Evolutionary conservation across 768 basidiomycete genomes (phyloP), one percentile per base, ranked within the genome.

Genomic region (Kwoniella newhampshirensis): DNA sequence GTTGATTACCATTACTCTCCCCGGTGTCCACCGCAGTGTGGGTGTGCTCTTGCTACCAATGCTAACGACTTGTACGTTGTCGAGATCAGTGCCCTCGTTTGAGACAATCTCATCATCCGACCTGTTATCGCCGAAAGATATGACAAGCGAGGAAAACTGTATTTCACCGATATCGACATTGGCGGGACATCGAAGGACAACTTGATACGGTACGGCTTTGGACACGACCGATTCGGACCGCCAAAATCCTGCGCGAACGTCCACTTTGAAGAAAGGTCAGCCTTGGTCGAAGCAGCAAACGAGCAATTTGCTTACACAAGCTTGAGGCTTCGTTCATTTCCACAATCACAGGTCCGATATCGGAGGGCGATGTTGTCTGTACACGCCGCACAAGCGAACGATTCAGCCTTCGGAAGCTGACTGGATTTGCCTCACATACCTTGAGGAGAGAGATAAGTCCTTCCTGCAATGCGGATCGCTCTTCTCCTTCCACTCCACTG

Each of bases 171-270:
- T 79, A 0, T 79, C 71, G 12, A 82, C 78, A 3, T 76, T 66
- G 0, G 74, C 66, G 0, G 85, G 83, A 0, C 87, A 82, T 1
- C 79, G 75, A 27, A 96, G 70, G 7, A 80, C 78, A 7, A 96
- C 66, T 73, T 97, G 92, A 75, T 90, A 96, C 0, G 88, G 82
- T 0, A 82, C 82, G 2, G 78, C 71, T 59, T 85, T 82, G 9
- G 80, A 82, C 4, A 92, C 81, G 49, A 81, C 80, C 23, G 84
- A 82, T 55, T 84, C 81, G 0, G 81, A 59, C 7, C 80, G 73
- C 87, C 89, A 92, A 74, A 96, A 97, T 0, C 85, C 80, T 3
- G 86, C 77, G 27, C 78, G 79, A 0, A 84, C 81, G 35, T 84
- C 79, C 58, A 92, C 91, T 92, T 56, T 7, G 1, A 27, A 6